Evolutionary conservation across 345 rosid genomes (phyloP), one percentile per base, ranked within the genome.

Genomic region (Aethionema arabicum): DNA sequence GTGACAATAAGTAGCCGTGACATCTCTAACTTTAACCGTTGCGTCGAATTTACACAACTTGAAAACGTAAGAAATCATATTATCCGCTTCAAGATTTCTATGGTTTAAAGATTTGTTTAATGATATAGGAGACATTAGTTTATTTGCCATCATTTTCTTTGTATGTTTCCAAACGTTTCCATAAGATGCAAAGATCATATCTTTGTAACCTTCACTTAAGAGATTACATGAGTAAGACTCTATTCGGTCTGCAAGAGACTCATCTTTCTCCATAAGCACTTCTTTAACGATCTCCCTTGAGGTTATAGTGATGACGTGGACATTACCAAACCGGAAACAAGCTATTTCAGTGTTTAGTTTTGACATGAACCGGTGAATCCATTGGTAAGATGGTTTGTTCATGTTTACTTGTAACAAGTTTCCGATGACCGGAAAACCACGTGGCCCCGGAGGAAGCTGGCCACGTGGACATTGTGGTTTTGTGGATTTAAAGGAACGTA

Each of bases 31-130:
- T 31, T 53, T 44, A 4, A 64, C 27, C 6, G n/a, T n/a, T n/a
- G n/a, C n/a, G n/a, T n/a, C n/a, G n/a, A n/a, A n/a, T n/a, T n/a
- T n/a, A n/a, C 41, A 51, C 40, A 30, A 11, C 11, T 46, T 52
- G 38, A 15, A 74, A 5, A 74, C 49, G 52, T 68, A 69, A 12
- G 53, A 35, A 21, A 64, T 53, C 3, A 64, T 59, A 9, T 74
- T 64, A 53, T 69, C 74, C 0, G 74, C 66, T 53, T 74, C 78
- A 8, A 63, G 10, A n/a, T 29, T 58, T 59, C 74, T 68, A 14
- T 37, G 29, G 10, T 55, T 16, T 6, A 56, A 57, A 32, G 67
- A n/a, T 27, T 51, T 57, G 4, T 30, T 33, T 11, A 53, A 59
- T 7, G 43, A 57, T 5, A 48, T 21, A 0, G 63, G 47, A 12